Evolutionary conservation across 169 alveolate species (phyloP).

Genomic region (Plasmodium gaboni): DNA sequence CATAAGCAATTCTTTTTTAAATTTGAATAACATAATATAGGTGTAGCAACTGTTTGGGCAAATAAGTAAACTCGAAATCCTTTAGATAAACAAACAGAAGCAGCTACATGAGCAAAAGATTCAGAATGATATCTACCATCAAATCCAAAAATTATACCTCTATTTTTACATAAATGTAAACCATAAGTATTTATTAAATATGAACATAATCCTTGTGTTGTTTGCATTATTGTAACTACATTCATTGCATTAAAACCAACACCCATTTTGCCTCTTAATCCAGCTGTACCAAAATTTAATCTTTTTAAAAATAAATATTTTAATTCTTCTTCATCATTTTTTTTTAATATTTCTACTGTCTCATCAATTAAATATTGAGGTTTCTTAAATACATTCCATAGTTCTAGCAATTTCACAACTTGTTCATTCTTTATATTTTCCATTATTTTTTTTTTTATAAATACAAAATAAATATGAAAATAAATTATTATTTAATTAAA

Average conservation of each 20-base stretch:
- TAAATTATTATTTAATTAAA: background rate
- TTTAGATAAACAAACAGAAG: slow-evolving; percentile 87
- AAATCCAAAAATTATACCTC: slow-evolving; percentile 89
- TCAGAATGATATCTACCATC: slow-evolving; percentile 90
- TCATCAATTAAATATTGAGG: slow-evolving; percentile 57
- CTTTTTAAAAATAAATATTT: slow-evolving; percentile 46
- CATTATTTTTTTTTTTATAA: slow-evolving; percentile 11
- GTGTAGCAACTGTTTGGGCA: slow-evolving; percentile 83
- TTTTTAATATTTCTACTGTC: slow-evolving; percentile 43
- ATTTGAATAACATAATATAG: slow-evolving; percentile 88
- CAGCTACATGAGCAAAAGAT: slow-evolving; percentile 87
- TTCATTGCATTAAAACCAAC: slow-evolving; percentile 89
- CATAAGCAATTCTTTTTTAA: slow-evolving; percentile 78
- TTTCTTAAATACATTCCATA: slow-evolving; percentile 48
- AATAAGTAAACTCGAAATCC: slow-evolving; percentile 84
- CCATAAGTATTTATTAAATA: slow-evolving; percentile 83
- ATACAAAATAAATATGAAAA: background rate
- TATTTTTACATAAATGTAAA: slow-evolving; percentile 75
- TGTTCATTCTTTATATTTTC: slow-evolving; percentile 7
- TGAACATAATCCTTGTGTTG: slow-evolving; percentile 89
- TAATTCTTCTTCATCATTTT: slow-evolving; percentile 35
- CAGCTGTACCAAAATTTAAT: slow-evolving; percentile 86
- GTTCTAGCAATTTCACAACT: slow-evolving; percentile 6
- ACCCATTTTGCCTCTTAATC: slow-evolving; percentile 88
- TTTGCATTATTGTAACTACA: slow-evolving; percentile 86